Evolutionary conservation across 176 grass and related monocot species (phyloP).

Genomic region (Eleusine indica): DNA sequence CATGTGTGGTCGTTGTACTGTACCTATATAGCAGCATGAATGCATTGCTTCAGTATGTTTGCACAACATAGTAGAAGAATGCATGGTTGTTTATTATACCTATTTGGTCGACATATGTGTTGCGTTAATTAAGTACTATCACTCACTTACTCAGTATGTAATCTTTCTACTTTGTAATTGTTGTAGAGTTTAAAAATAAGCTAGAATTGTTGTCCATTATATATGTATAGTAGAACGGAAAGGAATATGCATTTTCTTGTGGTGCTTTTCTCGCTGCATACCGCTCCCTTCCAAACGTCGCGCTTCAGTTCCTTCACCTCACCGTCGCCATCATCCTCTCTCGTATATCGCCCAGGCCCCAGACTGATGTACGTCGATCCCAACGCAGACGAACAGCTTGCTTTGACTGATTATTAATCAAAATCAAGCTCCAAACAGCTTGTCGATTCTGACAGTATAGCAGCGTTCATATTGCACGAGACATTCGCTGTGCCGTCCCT

Average conservation of each 20-base stretch:
- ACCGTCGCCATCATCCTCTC: background rate
- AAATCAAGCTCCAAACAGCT: background rate
- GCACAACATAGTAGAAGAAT: too few relatives aligned
- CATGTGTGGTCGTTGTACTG: too few relatives aligned
- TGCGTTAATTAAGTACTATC: too few relatives aligned
- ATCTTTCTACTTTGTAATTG: too few relatives aligned
- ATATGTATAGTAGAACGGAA: background rate
- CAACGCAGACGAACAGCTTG: slow-evolving; percentile 29
- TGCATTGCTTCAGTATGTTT: too few relatives aligned
- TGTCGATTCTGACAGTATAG: background rate
- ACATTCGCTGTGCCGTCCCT: background rate
- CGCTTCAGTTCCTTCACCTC: slow-evolving; percentile 46
- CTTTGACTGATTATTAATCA: background rate
- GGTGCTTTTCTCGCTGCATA: background rate
- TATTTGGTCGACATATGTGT: too few relatives aligned
- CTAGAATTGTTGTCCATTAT: too few relatives aligned
- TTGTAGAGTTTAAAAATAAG: too few relatives aligned
- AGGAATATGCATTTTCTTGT: background rate
- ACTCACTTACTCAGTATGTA: too few relatives aligned
- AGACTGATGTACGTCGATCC: slow-evolving; percentile 9
- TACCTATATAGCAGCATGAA: too few relatives aligned
- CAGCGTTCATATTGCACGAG: too few relatives aligned
- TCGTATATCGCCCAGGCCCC: background rate
- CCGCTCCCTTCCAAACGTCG: slow-evolving; percentile 29
- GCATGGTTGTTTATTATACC: too few relatives aligned